Evolutionary conservation across 179 eudicot genomes (phyloP).

Genomic region (Amaranthus tricolor): DNA sequence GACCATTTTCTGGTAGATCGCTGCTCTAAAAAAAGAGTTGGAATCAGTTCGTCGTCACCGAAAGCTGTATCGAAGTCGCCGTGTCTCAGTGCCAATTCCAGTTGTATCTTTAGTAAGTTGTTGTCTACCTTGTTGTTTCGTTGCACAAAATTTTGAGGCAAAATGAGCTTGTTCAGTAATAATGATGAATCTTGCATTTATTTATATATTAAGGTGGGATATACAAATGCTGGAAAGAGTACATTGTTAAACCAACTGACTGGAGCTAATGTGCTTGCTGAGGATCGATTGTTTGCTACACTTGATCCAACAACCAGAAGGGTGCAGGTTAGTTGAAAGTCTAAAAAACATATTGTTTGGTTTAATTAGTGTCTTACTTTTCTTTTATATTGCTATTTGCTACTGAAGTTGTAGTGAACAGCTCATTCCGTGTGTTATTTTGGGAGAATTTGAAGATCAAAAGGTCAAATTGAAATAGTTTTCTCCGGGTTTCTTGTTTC

Average conservation of each 20-base stretch:
- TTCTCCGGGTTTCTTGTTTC: neutral
- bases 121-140: slow-evolving; percentile 9
- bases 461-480: neutral
- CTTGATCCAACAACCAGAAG: slow-evolving; percentile 99
- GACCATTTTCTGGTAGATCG: slow-evolving; percentile 50
- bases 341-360: neutral
- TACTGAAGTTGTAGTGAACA: neutral
- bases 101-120: slow-evolving; percentile 87
- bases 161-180: slow-evolving; percentile 4
- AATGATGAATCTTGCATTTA: slow-evolving; percentile 3
- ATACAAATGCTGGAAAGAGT: slow-evolving; percentile 99
- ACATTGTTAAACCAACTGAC: slow-evolving; percentile 85
- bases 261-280: slow-evolving; percentile 96
- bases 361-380: no score
- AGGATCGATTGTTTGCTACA: slow-evolving; percentile 91
- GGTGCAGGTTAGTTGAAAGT: slow-evolving; percentile 66
- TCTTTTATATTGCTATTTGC: neutral
- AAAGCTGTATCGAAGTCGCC: slow-evolving; percentile 79
- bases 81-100: slow-evolving; percentile 86
- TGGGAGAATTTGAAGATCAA: slow-evolving; percentile 9
- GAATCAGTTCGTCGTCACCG: slow-evolving; percentile 92
- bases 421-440: neutral
- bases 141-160: neutral
- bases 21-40: slow-evolving; percentile 72
- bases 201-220: slow-evolving; percentile 67